These are phyloP conservation scores for Microcos paniculata DNA, from an alignment of 345 rosid genomes.

Conservation along the genomic window DNA sequence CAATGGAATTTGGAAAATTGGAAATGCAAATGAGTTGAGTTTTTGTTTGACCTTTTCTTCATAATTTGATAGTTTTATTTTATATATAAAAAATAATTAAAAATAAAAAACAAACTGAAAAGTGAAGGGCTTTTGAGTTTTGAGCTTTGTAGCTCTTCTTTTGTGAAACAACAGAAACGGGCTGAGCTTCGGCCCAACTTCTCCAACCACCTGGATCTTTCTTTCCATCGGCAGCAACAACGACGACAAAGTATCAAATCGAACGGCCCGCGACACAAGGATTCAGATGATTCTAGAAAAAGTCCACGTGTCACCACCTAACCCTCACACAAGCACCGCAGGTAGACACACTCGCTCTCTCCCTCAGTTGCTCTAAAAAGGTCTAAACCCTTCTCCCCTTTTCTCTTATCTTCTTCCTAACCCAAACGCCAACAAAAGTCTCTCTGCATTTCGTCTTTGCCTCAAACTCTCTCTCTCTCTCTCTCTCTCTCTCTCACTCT, in stretches of 20 bases:
- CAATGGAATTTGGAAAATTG: too few species aligned
- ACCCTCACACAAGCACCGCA: slow-evolving; percentile 24
- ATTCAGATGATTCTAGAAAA: slow-evolving; percentile 32
- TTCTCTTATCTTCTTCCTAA: slow-evolving; percentile 21
- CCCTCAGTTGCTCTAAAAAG: background rate
- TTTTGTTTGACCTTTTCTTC: too few species aligned
- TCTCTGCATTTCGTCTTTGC: background rate
- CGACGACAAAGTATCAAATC: too few species aligned
- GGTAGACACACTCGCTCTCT: background rate
- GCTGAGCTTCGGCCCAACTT: background rate
- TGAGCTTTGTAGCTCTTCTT: background rate
- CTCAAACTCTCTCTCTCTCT: too few species aligned
- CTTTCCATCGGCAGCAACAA: slow-evolving; percentile 11
- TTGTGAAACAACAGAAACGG: background rate
- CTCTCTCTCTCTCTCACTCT: background rate
- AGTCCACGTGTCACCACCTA: slow-evolving; percentile 48
- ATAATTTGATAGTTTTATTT: too few species aligned
- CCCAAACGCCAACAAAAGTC: background rate
- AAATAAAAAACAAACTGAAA: too few species aligned
- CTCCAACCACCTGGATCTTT: slow-evolving; percentile 19
- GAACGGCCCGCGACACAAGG: background rate
- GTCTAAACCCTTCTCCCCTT: slow-evolving; percentile 27
- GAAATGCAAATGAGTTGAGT: too few species aligned
- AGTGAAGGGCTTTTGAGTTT: background rate
- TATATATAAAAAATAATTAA: too few species aligned